Evolutionary conservation across 1,284 basidiomycete genomes (phyloP).

Genomic region (Trichosporon asahii): DNA sequence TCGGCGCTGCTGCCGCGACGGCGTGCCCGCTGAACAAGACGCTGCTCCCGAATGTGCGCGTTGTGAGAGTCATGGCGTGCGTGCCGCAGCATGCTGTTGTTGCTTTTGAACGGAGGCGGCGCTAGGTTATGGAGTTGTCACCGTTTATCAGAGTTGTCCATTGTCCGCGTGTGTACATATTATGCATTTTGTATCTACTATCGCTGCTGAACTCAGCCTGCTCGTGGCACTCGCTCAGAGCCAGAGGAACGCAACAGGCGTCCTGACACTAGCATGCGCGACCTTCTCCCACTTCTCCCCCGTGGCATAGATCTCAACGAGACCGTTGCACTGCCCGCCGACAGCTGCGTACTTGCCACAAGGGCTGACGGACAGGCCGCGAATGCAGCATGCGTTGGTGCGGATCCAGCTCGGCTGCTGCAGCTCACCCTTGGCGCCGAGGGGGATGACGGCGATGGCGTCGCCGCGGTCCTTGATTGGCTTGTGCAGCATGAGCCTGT

Average conservation of each 20-base stretch:
- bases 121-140: background rate
- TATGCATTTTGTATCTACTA: background rate
- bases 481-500: slow-evolving; percentile 43
- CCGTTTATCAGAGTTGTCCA: background rate
- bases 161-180: background rate
- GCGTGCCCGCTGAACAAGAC: background rate
- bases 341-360: slow-evolving; percentile 46
- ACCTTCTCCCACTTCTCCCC: slow-evolving; percentile 51
- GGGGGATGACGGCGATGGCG: slow-evolving; percentile 41
- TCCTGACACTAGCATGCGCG: slow-evolving; percentile 64
- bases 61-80: background rate
- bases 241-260: slow-evolving; percentile 51
- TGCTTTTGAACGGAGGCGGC: background rate
- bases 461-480: slow-evolving; percentile 36
- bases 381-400: slow-evolving; percentile 40
- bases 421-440: slow-evolving; percentile 31
- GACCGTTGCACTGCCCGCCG: slow-evolving; percentile 44
- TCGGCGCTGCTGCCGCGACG: background rate
- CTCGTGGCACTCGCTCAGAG: slow-evolving; percentile 18
- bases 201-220: background rate
- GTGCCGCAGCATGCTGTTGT: slow-evolving; percentile 4
- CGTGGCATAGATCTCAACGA: slow-evolving; percentile 43
- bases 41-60: background rate
- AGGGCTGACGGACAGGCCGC: slow-evolving; percentile 41
- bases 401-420: slow-evolving; percentile 35